Evolutionary conservation across 495 filamentous ascomycete genomes (phyloP).

Genomic region (Aspergillus affinis): DNA sequence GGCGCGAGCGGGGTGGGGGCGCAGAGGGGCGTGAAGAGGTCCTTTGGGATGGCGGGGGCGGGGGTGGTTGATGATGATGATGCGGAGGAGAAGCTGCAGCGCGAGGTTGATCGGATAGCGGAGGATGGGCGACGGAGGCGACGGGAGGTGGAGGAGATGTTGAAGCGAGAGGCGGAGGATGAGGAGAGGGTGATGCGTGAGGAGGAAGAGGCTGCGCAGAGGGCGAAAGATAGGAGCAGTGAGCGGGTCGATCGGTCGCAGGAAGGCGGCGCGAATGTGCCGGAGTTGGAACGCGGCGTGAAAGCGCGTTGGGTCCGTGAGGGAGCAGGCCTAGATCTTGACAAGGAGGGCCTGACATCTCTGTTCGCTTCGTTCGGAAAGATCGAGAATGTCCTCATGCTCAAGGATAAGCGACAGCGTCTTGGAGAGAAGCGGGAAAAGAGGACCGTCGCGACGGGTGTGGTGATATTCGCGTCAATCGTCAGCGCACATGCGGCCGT

Average conservation of each 20-base stretch:
- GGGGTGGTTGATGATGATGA: constrained; percentile 48
- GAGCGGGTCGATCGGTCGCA: constrained; percentile 42
- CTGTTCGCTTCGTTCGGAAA: constrained; percentile 56
- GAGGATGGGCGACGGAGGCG: constrained; percentile 60
- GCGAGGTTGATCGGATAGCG: constrained; percentile 60
- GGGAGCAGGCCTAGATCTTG: constrained; percentile 41
- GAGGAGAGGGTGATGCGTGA: constrained; percentile 40
- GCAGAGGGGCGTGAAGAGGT: constrained; percentile 44
- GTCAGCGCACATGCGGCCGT: constrained; percentile 62
- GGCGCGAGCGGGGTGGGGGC: constrained; percentile 29
- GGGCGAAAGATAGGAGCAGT: constrained; percentile 30
- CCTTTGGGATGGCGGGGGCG: constrained; percentile 36
- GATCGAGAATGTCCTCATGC: constrained; percentile 53
- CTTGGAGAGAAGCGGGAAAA: constrained; percentile 54
- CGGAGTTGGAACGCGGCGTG: constrained; percentile 58
- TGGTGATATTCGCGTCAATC: constrained; percentile 58
- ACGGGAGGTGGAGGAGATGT: constrained; percentile 49
- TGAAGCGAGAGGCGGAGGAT: constrained; percentile 51
- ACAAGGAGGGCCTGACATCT: constrained; percentile 40
- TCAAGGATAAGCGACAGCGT: constrained; percentile 55
- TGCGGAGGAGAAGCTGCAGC: constrained; percentile 56
- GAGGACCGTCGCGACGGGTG: constrained; percentile 51
- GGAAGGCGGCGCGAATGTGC: constrained; percentile 45
- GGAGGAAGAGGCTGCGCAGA: constrained; percentile 38
- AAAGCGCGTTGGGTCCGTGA: constrained; percentile 60